phyloP scores from a whole-genome alignment of 768 basidiomycete genomes.

The Suillus subalutaceus region DNA sequence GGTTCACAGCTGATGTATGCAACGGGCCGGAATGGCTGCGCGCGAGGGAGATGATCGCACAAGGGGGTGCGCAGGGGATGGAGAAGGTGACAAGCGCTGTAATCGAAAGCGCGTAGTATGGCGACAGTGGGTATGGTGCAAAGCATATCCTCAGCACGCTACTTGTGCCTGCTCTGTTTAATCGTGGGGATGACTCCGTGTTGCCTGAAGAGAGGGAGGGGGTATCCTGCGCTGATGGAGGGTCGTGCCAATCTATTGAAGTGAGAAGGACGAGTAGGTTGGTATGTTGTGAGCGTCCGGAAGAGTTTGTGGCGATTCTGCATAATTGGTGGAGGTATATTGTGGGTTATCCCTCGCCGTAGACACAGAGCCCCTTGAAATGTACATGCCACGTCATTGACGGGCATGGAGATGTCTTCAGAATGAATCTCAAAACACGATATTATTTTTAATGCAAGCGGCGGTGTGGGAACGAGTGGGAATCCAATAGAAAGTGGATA shows the following conservation, averaged over 20 bases:
- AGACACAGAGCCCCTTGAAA: not conserved
- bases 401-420: not conserved
- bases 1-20: not conserved
- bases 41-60: not conserved
- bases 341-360: not conserved
- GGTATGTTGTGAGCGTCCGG: not conserved
- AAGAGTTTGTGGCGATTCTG: not conserved
- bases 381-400: not conserved
- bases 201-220: not conserved
- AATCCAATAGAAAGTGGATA: not conserved
- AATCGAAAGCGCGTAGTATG: not conserved
- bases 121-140: not conserved
- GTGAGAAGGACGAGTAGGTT: not conserved
- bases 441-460: not conserved
- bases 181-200: not conserved
- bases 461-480: not conserved
- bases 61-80: not conserved
- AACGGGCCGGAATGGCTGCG: not conserved
- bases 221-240: not conserved
- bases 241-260: not conserved
- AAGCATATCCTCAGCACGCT: not conserved
- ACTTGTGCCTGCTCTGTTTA: not conserved
- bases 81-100: not conserved
- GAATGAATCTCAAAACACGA: not conserved
- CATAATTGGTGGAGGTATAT: not conserved